phyloP scores from a whole-genome alignment of 768 basidiomycete species.

The Lactarius sp. region DNA sequence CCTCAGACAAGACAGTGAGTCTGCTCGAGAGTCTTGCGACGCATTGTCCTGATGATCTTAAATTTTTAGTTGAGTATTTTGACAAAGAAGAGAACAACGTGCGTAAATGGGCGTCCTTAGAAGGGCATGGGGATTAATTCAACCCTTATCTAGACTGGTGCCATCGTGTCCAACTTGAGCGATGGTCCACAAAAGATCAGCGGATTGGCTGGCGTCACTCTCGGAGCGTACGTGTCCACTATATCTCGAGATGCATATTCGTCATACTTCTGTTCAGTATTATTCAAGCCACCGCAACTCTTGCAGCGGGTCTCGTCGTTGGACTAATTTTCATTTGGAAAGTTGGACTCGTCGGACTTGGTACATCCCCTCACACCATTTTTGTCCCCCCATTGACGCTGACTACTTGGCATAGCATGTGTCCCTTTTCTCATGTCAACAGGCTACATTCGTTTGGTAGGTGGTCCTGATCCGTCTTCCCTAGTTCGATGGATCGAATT shows the following conservation, averaged over 20 bases:
- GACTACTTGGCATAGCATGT: slow-evolving; percentile 41
- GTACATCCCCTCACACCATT: slow-evolving; percentile 33
- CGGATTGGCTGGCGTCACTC: slow-evolving; percentile 77
- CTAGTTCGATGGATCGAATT: neutral
- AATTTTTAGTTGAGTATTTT: slow-evolving; percentile 65
- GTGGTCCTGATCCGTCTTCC: slow-evolving; percentile 24
- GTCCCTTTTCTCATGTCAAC: slow-evolving; percentile 60
- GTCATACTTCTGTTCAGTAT: slow-evolving; percentile 42
- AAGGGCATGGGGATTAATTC: neutral
- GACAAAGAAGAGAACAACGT: slow-evolving; percentile 77
- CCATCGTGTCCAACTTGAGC: slow-evolving; percentile 66
- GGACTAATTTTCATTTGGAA: slow-evolving; percentile 73
- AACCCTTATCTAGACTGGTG: slow-evolving; percentile 51
- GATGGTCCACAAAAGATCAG: slow-evolving; percentile 84
- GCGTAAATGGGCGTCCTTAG: slow-evolving; percentile 30
- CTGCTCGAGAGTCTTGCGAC: neutral
- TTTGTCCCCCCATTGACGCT: neutral
- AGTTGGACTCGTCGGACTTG: slow-evolving; percentile 76
- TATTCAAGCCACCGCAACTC: slow-evolving; percentile 63
- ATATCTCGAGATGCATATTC: slow-evolving; percentile 26
- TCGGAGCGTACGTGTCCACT: slow-evolving; percentile 50
- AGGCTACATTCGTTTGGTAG: slow-evolving; percentile 77
- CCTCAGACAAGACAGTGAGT: slow-evolving; percentile 75
- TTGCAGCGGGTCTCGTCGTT: slow-evolving; percentile 62
- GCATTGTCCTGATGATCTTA: slow-evolving; percentile 13